Base-by-base conservation (phyloP, 192 early-diverging fungal species). In the Coemansia sp. region DNA sequence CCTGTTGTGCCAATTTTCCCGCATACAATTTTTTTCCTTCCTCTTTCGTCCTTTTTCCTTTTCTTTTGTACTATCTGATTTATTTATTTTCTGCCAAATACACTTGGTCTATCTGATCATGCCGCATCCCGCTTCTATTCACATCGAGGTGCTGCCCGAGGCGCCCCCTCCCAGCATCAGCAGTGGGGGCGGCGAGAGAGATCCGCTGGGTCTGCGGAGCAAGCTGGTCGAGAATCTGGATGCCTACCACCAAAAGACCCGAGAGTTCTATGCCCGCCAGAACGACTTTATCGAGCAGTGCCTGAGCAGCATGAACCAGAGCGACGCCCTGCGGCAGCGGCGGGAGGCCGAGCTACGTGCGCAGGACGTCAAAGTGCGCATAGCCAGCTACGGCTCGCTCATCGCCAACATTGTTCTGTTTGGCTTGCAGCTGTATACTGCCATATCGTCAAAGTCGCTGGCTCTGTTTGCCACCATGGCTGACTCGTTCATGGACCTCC, bases 211-310 rank as follows among this genome's bases (percentile, higher is more conserved):
- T 12, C 48, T 74, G 31, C 53, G 36, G 14, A 43, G 26, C 56
- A 74, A 65, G 36, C 20, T 68, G 1, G 23, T 65, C 42, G 9
- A 37, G 12, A 63, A 74, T n/a, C 57, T 68, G 37, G 31, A 38
- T 10, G 12, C 8, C 16, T 64, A 26, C 57, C 60, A 39, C 64
- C n/a, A 33, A 9, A 65, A 70, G 38, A 43, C 91, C n/a, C 80
- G 76, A 36, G 72, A 81, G 23, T 96, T 93, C 65, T 96, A 96
- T 73, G 66, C 88, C 55, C 70, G 83, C 35, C 94, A 96, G 66
- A 94, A 96, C 66, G 86, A 91, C 47, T 82, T 90, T 41, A 95
- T 95, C 69, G 83, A 91, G 52, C 82, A 85, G 52, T 86, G 93
- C 41, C 72, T 95, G 35, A 45, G 47, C 39, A 66, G 61, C 59